phyloP scores from a whole-genome alignment of 148 eudicot species.

The Vaccinium myrtillus region DNA sequence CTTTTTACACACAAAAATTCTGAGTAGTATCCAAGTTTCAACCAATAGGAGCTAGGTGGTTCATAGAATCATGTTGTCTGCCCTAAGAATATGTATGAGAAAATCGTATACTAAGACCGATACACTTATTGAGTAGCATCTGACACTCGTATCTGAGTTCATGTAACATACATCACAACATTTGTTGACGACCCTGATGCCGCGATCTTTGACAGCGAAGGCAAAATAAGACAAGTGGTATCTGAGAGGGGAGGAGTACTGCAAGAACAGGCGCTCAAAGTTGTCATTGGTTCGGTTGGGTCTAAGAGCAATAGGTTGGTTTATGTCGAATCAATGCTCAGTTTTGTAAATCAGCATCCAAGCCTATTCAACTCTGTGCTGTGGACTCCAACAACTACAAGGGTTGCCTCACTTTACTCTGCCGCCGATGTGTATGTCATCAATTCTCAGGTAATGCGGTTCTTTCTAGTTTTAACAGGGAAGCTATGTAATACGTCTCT shows the following conservation, averaged over 20 bases:
- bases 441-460: slow-evolving; percentile 69
- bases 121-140: not conserved
- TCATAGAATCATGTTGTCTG: too few species aligned
- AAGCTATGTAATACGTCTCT: not conserved
- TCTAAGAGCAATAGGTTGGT: slow-evolving; percentile 81
- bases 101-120: too few species aligned
- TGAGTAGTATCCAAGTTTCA: not conserved
- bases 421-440: slow-evolving; percentile 92
- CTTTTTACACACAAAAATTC: too few species aligned
- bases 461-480: not conserved
- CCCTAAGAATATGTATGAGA: too few species aligned
- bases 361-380: slow-evolving; percentile 64
- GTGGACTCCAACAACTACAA: slow-evolving; percentile 90
- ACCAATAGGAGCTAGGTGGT: too few species aligned
- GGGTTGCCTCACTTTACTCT: slow-evolving; percentile 88
- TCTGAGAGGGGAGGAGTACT: slow-evolving; percentile 27
- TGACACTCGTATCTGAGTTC: not conserved
- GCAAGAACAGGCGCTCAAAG: slow-evolving; percentile 44
- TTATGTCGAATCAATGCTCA: slow-evolving; percentile 75
- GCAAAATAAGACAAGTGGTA: slow-evolving; percentile 19
- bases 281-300: slow-evolving; percentile 94
- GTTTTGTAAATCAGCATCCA: slow-evolving; percentile 51
- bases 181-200: not conserved
- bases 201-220: slow-evolving; percentile 13
- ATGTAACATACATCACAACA: not conserved